Evolutionary conservation across 2,329 filamentous ascomycete species (phyloP).

Genomic region (Calycina herbarum): DNA sequence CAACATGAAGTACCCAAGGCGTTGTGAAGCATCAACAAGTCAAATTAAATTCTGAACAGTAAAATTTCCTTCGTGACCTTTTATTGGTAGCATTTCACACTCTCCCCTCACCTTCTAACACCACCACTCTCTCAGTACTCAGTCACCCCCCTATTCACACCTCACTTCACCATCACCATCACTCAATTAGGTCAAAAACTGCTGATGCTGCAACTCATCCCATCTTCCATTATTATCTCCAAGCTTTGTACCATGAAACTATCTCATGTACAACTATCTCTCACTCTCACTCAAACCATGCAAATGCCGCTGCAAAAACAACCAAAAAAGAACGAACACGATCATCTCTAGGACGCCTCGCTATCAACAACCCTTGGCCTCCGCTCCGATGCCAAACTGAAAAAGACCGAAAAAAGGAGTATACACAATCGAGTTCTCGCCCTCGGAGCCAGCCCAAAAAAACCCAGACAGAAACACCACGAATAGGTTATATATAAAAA

Average conservation of each 20-base stretch:
- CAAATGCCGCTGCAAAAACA: conserved; percentile 12
- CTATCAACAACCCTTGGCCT: background rate
- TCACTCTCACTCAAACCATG: background rate
- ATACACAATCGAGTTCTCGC: background rate
- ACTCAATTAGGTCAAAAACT: background rate
- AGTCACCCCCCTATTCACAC: background rate
- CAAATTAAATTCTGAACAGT: no score
- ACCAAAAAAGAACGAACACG: background rate
- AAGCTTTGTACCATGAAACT: conserved; percentile 5
- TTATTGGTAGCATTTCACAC: no score
- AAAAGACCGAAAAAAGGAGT: background rate
- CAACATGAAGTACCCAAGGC: no score
- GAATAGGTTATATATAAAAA: background rate
- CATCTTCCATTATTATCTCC: conserved; percentile 13
- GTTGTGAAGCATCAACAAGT: no score
- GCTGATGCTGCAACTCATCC: background rate
- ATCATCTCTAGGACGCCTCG: conserved; percentile 9
- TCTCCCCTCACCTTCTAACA: no score
- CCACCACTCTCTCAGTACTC: background rate
- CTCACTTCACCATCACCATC: background rate
- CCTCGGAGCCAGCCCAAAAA: background rate
- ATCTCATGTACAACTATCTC: conserved; percentile 4
- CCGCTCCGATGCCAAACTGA: background rate
- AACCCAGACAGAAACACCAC: background rate
- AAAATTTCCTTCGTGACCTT: no score